These are phyloP conservation scores for Lachnellula arida DNA, from an alignment of 2,329 filamentous ascomycete species.

Conservation along the genomic window DNA sequence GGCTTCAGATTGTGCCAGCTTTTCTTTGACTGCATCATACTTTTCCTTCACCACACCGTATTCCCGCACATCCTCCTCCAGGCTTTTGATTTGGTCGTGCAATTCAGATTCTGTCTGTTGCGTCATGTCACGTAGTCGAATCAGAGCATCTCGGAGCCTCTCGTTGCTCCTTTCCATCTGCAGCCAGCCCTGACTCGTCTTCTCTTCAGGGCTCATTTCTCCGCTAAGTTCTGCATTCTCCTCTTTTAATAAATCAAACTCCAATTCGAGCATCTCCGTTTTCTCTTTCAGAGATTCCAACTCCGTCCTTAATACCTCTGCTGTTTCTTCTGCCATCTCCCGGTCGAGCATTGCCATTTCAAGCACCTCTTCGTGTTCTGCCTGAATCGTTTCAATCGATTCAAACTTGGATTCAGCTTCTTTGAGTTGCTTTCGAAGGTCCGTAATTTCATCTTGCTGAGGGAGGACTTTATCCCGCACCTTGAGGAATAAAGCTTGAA, in stretches of 20 bases:
- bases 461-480: conserved; percentile 84
- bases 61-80: conserved; percentile 71
- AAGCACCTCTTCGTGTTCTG: conserved; percentile 78
- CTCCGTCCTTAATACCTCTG: conserved; percentile 76
- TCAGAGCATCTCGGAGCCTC: conserved; percentile 75
- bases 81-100: conserved; percentile 64
- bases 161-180: conserved; percentile 91
- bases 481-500: conserved; percentile 82
- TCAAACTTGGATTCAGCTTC: conserved; percentile 68
- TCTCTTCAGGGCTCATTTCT: conserved; percentile 84
- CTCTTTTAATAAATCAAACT: conserved; percentile 79
- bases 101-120: conserved; percentile 80
- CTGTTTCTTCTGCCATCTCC: conserved; percentile 93
- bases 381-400: conserved; percentile 66
- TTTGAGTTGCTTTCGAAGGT: conserved; percentile 72
- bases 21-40: conserved; percentile 65
- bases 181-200: conserved; percentile 79
- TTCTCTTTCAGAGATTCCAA: conserved; percentile 71
- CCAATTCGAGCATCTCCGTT: conserved; percentile 78
- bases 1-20: conserved; percentile 65
- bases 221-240: conserved; percentile 81
- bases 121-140: conserved; percentile 80
- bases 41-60: conserved; percentile 63
- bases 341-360: conserved; percentile 86
- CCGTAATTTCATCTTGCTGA: conserved; percentile 72